Evolutionary conservation across 306 rosid species (phyloP).

Genomic region (Glycine latifolia): DNA sequence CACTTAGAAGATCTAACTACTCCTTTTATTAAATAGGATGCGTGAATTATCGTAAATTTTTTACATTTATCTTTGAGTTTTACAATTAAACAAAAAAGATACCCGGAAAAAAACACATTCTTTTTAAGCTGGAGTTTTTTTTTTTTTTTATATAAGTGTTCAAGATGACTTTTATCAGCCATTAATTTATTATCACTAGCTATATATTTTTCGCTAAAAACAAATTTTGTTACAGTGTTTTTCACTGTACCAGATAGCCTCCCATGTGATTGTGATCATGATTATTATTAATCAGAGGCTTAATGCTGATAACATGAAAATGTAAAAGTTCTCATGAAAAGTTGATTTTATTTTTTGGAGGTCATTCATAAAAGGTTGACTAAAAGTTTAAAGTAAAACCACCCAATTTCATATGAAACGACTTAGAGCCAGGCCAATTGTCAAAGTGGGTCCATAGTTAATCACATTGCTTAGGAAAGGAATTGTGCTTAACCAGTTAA

Average conservation of each 20-base stretch:
- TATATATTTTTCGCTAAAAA: too few species aligned
- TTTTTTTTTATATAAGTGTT: too few species aligned
- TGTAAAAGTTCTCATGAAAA: neutral
- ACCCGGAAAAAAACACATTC: too few species aligned
- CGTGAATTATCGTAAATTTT: too few species aligned
- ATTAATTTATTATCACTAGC: too few species aligned
- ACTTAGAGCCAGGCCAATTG: slow-evolving; percentile 25
- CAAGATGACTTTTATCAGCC: too few species aligned
- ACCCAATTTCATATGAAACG: neutral
- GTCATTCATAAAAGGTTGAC: neutral
- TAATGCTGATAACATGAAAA: neutral
- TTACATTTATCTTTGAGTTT: too few species aligned
- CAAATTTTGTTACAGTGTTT: too few species aligned
- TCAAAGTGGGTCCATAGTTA: slow-evolving; percentile 45
- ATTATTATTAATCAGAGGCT: neutral
- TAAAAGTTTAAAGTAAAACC: neutral
- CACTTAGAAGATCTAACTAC: too few species aligned
- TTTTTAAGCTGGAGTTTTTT: too few species aligned
- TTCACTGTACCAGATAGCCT: neutral
- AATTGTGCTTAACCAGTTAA: neutral
- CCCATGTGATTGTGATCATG: neutral
- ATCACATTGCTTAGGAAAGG: neutral
- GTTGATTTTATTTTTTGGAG: neutral
- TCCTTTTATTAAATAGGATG: too few species aligned
- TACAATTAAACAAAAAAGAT: too few species aligned